Evolutionary conservation across 345 rosid species (phyloP).

Genomic region (Arabidopsis arenosa): DNA sequence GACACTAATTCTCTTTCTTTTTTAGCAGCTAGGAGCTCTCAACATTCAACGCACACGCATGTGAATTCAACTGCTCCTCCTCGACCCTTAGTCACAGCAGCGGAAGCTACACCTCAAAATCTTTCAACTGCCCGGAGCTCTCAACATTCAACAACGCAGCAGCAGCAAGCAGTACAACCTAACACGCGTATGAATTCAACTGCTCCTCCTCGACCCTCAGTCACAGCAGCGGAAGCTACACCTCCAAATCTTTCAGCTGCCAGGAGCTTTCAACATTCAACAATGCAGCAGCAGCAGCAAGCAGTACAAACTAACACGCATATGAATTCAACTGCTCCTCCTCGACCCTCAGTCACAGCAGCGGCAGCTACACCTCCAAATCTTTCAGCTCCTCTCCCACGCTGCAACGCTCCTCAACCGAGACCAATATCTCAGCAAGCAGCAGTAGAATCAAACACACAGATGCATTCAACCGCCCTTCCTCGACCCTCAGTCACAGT

Average conservation of each 20-base stretch:
- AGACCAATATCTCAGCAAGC: conserved; percentile 18
- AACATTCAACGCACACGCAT: neutral
- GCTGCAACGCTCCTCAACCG: neutral
- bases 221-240: neutral
- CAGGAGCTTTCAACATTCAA: no score
- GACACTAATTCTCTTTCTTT: neutral
- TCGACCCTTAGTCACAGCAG: conserved; percentile 12
- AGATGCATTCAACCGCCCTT: neutral
- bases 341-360: neutral
- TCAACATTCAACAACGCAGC: no score
- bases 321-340: neutral
- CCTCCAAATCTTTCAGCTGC: no score
- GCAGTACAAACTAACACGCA: no score
- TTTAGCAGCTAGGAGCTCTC: conserved; percentile 22
- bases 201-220: neutral
- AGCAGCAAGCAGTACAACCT: no score
- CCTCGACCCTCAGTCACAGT: neutral
- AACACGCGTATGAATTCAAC: neutral
- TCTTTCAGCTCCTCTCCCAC: neutral
- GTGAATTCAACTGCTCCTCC: conserved; percentile 14
- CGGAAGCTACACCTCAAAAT: neutral
- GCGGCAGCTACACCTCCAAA: neutral
- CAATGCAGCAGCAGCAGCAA: neutral
- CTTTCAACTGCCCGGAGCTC: no score
- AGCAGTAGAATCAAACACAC: neutral